Conservation (phyloP, 2,329 filamentous ascomycete species). For the Sodiomyces alkalinus region DNA sequence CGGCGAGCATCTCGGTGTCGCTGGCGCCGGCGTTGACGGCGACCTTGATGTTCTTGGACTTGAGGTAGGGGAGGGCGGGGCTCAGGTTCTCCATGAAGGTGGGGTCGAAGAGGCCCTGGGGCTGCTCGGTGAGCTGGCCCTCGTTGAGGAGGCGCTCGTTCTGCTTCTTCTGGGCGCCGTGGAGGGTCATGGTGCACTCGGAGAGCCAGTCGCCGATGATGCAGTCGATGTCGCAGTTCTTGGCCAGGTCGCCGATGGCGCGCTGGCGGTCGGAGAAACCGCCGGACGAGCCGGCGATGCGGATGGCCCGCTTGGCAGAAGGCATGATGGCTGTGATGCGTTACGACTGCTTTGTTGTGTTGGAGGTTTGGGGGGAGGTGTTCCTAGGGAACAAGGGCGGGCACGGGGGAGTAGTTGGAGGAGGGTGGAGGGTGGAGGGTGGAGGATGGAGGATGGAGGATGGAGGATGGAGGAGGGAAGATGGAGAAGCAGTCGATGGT, state of each 20-base stretch:
- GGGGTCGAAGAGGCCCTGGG: constrained; percentile 12
- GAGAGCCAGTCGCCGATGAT: constrained; percentile 17
- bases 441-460: too few relatives aligned
- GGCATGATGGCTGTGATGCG: constrained; percentile 8
- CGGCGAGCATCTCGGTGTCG: constrained; percentile 18
- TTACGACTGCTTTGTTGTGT: too few relatives aligned
- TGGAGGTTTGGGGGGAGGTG: too few relatives aligned
- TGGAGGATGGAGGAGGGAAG: too few relatives aligned
- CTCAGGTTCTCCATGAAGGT: constrained; percentile 17
- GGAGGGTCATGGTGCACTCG: constrained; percentile 17
- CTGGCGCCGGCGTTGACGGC: constrained; percentile 23
- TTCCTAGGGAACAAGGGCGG: too few relatives aligned
- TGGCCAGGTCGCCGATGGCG: constrained; percentile 23
- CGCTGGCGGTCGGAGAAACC: constrained; percentile 26
- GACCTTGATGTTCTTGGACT: constrained; percentile 17
- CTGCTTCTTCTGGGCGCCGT: constrained; percentile 13
- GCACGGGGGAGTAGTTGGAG: too few relatives aligned
- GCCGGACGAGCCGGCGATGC: constrained; percentile 25
- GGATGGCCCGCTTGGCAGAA: constrained; percentile 18
- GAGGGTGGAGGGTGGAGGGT: too few relatives aligned
- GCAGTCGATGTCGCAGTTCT: constrained; percentile 17
- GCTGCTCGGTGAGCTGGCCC: constrained; percentile 9
- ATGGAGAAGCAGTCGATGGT: not conserved
- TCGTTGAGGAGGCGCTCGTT: constrained; percentile 10
- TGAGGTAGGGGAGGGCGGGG: constrained; percentile 14